Percentiles rank a stretch among this genome's conserved stretches.
Evolutionary conservation across 2,329 filamentous ascomycete genomes (phyloP).

Genomic region (Pestalotiopsis sp.): DNA sequence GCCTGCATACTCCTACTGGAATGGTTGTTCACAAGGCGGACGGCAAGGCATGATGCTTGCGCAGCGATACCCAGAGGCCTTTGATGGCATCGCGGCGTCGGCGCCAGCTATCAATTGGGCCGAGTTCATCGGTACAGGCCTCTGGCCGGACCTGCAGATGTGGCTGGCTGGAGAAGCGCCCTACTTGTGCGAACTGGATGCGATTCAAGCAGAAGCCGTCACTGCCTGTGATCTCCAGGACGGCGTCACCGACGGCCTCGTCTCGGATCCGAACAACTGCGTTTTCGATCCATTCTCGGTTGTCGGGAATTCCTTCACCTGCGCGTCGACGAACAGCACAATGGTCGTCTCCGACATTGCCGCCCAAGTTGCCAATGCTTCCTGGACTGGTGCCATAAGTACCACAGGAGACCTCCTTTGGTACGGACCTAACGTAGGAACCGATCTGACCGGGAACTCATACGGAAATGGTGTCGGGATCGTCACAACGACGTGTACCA

Average conservation of each 20-base stretch:
- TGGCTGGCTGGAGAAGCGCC: neutral
- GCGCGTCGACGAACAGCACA: neutral
- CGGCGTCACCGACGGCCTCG: neutral
- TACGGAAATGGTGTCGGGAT: neutral
- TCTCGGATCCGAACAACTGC: neutral
- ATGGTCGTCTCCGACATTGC: neutral
- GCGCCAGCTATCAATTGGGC: slow-evolving; percentile 41
- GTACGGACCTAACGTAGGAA: neutral
- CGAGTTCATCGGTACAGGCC: neutral
- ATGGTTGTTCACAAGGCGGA: slow-evolving; percentile 55
- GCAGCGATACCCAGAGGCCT: slow-evolving; percentile 54
- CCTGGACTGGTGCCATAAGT: neutral
- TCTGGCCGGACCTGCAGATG: slow-evolving; percentile 4
- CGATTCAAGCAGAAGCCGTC: neutral
- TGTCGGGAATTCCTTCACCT: neutral
- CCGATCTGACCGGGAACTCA: neutral
- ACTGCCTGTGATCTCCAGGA: neutral
- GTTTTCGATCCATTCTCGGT: neutral
- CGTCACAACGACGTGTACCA: neutral
- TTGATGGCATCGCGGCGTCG: slow-evolving; percentile 56
- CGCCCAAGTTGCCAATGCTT: neutral
- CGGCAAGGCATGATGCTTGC: slow-evolving; percentile 57
- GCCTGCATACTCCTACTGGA: slow-evolving; percentile 53
- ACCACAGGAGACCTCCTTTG: neutral
- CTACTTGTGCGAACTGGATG: neutral